A percentile compares a stretch with the other conserved stretches of the same genome.
Conservation (phyloP, 371 early-diverging fungal species). For the Lichtheimia corymbifera region DNA sequence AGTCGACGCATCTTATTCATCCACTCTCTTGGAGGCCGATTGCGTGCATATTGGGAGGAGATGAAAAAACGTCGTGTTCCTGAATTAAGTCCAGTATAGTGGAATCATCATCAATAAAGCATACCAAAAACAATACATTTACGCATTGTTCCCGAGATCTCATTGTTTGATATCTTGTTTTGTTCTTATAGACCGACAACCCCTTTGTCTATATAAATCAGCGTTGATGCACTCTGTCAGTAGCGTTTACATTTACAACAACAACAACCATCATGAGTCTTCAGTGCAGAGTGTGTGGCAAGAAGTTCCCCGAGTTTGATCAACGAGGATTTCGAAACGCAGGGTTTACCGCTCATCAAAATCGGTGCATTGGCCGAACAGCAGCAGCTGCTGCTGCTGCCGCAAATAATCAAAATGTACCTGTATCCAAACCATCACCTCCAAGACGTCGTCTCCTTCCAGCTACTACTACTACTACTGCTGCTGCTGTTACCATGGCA, state of each 20-base stretch:
- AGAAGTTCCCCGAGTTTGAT: slow-evolving; percentile 34
- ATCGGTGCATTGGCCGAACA: slow-evolving; percentile 27
- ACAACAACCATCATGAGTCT: slow-evolving; percentile 4
- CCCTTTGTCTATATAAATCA: background rate
- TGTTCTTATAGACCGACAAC: too few relatives aligned
- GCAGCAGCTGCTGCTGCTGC: background rate
- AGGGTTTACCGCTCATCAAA: slow-evolving; percentile 45
- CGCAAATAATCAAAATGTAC: background rate
- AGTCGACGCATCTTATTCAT: slow-evolving; percentile 51
- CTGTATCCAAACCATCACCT: background rate
- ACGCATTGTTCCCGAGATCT: background rate
- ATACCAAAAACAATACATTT: background rate
- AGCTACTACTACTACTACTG: background rate
- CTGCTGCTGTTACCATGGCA: too few relatives aligned
- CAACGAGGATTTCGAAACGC: slow-evolving; percentile 46
- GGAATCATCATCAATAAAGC: background rate
- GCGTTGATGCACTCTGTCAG: background rate
- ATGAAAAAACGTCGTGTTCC: slow-evolving; percentile 26
- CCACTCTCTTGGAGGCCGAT: slow-evolving; percentile 49
- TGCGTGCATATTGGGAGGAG: slow-evolving; percentile 37
- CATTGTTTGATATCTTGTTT: background rate
- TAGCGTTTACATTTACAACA: background rate
- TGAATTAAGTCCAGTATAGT: slow-evolving; percentile 25
- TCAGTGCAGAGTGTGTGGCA: slow-evolving; percentile 30
- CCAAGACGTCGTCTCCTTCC: slow-evolving; percentile 11